Percentiles rank a stretch among this genome's conserved stretches.
These are phyloP conservation scores for Priceomyces haplophilus DNA, from an alignment of 805 yeast species.

Conservation along the genomic window DNA sequence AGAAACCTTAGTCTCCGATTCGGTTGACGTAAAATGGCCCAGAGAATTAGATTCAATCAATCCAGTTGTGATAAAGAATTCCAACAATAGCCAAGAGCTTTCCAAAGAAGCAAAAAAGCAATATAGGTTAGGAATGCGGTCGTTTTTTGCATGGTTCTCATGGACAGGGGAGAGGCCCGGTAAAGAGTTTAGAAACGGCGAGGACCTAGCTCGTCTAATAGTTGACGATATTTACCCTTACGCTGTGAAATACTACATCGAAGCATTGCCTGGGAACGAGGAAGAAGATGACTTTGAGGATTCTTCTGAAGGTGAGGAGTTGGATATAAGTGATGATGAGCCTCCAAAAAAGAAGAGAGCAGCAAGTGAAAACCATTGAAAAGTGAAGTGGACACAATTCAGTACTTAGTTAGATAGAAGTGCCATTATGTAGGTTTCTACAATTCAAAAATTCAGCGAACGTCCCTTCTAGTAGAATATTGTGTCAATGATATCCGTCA, in stretches of 20 bases:
- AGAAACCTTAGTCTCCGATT: slow-evolving; percentile 52
- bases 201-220: slow-evolving; percentile 67
- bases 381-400: not conserved
- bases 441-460: too few species aligned
- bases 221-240: slow-evolving; percentile 81
- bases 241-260: slow-evolving; percentile 78
- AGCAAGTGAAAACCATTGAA: not conserved
- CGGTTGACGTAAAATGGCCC: slow-evolving; percentile 70
- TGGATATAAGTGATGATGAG: slow-evolving; percentile 55
- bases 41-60: slow-evolving; percentile 51
- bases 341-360: slow-evolving; percentile 16
- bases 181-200: slow-evolving; percentile 76
- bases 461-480: too few species aligned
- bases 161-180: slow-evolving; percentile 83
- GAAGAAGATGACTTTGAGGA: slow-evolving; percentile 48
- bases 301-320: slow-evolving; percentile 48
- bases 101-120: slow-evolving; percentile 53
- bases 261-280: slow-evolving; percentile 61
- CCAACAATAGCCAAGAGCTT: slow-evolving; percentile 32
- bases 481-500: too few species aligned
- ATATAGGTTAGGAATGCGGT: slow-evolving; percentile 71
- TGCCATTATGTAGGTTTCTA: too few species aligned
- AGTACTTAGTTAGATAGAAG: too few species aligned
- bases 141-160: slow-evolving; percentile 82
- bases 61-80: slow-evolving; percentile 48